Evolutionary conservation across 2,329 filamentous ascomycete genomes (phyloP), one percentile per base, ranked within the genome.

Genomic region (Ustilaginoidea virens): DNA sequence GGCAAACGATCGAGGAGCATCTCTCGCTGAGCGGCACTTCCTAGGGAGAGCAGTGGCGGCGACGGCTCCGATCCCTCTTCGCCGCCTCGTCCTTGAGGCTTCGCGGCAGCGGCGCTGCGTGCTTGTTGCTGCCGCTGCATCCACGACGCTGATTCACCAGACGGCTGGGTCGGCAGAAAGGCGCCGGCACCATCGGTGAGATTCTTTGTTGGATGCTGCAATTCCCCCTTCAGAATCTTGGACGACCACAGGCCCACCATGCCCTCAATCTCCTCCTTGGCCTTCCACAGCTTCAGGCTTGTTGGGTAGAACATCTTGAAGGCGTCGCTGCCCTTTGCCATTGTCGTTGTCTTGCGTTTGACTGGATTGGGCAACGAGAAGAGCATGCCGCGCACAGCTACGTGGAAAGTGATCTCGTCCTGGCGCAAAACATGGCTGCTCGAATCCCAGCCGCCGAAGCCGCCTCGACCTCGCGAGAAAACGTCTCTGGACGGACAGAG

Each of bases 221-320:
- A 50, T 23, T 71, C 66, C 3, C 69, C 68, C 30, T 63, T 66
- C 20, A 77, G 63, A 13, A 75, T 54, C 28, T 64, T 67, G 1
- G 65, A 60, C 1, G 74, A 70, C 65, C 79, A 81, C 32, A 76
- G 45, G 33, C 83, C 78, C 1, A 92, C 57, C 2, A 82, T 50
- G 1, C 70, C 74, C 35, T 82, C 77, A 5, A 87, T 64, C 47
- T 94, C 86, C 47, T 96, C 86, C 37, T 72, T 78, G 31, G 74
- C 68, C 34, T 77, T 69, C 83, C 86, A 93, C 8, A 94, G 53
- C 41, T 83, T 83, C 23, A 92, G 58, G 31, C 79, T 83, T 1
- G 74, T 74, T 0, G 90, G 90, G 45, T 90, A 98, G 40, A 86
- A 92, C 81, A 98, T 93, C 45, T 80, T 86, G 55, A 75, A 77